Conservation (phyloP, 768 basidiomycete species). For the Russula olivacea region DNA sequence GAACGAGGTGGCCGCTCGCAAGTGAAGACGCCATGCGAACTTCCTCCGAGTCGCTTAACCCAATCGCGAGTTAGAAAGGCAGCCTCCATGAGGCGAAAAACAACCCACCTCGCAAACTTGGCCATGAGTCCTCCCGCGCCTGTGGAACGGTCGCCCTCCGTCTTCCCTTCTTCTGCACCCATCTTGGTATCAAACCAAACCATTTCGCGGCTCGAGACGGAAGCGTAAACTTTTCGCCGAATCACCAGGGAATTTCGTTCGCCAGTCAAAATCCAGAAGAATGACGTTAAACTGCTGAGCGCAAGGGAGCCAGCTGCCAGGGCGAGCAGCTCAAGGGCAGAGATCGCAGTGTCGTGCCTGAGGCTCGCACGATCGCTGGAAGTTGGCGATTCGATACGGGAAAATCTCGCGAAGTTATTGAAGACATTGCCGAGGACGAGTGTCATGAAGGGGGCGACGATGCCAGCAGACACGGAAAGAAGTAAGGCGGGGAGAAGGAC, state of each 20-base stretch:
- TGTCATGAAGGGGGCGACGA: conserved; percentile 84
- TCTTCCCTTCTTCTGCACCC: conserved; percentile 46
- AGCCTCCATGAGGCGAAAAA: neutral
- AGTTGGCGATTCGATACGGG: conserved; percentile 37
- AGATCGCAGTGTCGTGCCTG: conserved; percentile 50
- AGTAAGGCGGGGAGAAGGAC: conserved; percentile 60
- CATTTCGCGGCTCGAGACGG: conserved; percentile 67
- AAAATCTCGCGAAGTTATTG: conserved; percentile 59
- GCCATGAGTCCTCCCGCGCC: conserved; percentile 92
- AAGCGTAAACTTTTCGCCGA: conserved; percentile 59
- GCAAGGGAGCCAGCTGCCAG: conserved; percentile 61
- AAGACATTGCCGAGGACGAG: conserved; percentile 73
- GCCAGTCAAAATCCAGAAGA: conserved; percentile 83
- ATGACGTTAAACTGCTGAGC: conserved; percentile 68
- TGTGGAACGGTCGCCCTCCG: conserved; percentile 45
- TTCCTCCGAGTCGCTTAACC: conserved; percentile 84
- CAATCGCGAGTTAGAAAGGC: conserved; percentile 4
- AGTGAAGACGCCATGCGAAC: conserved; percentile 81
- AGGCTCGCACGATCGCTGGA: conserved; percentile 45
- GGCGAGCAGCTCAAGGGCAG: conserved; percentile 59
- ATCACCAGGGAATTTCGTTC: conserved; percentile 71
- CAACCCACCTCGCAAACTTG: conserved; percentile 73
- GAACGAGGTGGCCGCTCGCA: conserved; percentile 69
- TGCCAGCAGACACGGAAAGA: conserved; percentile 58
- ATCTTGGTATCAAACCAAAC: conserved; percentile 88